Percentiles rank a stretch among this genome's conserved stretches.
phyloP scores from a whole-genome alignment of 768 basidiomycete genomes.

The Boletus sensibilis region DNA sequence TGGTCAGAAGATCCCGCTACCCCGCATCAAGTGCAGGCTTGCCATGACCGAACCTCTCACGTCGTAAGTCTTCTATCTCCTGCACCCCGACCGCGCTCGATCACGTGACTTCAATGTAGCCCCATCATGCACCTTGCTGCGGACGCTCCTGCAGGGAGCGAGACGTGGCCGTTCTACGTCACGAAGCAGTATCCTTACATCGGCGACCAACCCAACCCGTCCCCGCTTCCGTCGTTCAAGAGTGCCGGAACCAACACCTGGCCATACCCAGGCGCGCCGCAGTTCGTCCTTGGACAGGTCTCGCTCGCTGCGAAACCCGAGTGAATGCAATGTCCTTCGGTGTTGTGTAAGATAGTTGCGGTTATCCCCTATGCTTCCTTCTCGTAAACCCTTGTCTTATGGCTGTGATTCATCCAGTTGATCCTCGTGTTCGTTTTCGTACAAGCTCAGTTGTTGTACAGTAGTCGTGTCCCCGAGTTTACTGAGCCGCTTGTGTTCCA shows the following conservation, averaged over 20 bases:
- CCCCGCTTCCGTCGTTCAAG: not conserved
- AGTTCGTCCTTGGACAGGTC: not conserved
- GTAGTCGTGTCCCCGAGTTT: not conserved
- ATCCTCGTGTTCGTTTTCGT: not conserved
- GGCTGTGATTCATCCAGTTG: no score
- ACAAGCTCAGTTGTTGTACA: not conserved
- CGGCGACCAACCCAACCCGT: not conserved
- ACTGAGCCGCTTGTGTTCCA: not conserved
- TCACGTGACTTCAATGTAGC: no score
- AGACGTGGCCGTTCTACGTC: not conserved
- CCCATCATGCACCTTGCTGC: not conserved
- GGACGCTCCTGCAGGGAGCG: not conserved
- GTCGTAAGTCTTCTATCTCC: no score
- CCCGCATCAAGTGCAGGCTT: not conserved
- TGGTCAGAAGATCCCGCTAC: not conserved
- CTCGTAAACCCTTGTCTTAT: no score
- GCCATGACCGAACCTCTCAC: no score
- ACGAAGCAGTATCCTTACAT: not conserved
- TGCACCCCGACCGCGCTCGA: no score
- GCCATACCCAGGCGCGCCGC: not conserved
- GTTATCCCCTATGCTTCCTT: no score
- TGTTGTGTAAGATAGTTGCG: no score
- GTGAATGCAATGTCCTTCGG: no score
- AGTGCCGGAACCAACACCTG: not conserved
- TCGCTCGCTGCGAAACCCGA: not conserved